A percentile compares a stretch with the other conserved stretches of the same genome.
These are phyloP conservation scores for Orychophragmus violaceus DNA, from an alignment of 345 rosid genomes.

Conservation along the genomic window DNA sequence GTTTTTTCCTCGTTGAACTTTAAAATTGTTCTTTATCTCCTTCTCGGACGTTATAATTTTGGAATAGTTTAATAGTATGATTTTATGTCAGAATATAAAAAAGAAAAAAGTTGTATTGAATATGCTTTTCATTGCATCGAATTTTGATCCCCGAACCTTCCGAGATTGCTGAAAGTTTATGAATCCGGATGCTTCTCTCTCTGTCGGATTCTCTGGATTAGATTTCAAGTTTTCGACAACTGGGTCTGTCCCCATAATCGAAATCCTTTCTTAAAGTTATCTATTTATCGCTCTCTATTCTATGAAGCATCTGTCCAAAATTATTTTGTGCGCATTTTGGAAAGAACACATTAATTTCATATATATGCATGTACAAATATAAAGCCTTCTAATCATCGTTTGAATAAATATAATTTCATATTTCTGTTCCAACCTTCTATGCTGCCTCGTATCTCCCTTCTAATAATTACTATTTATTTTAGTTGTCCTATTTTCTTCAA, in stretches of 20 bases:
- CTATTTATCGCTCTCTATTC: constrained; percentile 7
- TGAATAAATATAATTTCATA: constrained; percentile 12
- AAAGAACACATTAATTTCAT: constrained; percentile 33
- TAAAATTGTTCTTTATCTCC: neutral
- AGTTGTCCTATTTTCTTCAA: neutral
- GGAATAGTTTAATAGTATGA: neutral
- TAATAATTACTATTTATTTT: constrained; percentile 1
- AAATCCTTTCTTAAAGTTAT: neutral
- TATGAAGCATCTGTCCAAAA: constrained; percentile 35
- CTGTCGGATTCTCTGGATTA: constrained; percentile 36
- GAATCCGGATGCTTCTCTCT: constrained; percentile 48
- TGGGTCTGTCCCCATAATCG: constrained; percentile 37
- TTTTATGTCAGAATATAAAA: constrained; percentile 22
- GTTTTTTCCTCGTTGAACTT: neutral
- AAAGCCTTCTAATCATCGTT: constrained; percentile 22
- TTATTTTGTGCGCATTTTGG: constrained; percentile 26
- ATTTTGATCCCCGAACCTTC: constrained; percentile 48
- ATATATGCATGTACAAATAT: constrained; percentile 8
- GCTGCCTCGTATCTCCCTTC: constrained; percentile 21
- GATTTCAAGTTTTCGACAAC: constrained; percentile 58
- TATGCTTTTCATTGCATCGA: constrained; percentile 14
- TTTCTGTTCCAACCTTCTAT: constrained; percentile 20
- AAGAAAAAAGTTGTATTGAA: neutral
- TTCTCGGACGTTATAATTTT: neutral
- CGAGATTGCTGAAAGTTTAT: constrained; percentile 32